Conservation (phyloP, 176 grass and related monocot genomes). For the Echinochloa phyllopogon region DNA sequence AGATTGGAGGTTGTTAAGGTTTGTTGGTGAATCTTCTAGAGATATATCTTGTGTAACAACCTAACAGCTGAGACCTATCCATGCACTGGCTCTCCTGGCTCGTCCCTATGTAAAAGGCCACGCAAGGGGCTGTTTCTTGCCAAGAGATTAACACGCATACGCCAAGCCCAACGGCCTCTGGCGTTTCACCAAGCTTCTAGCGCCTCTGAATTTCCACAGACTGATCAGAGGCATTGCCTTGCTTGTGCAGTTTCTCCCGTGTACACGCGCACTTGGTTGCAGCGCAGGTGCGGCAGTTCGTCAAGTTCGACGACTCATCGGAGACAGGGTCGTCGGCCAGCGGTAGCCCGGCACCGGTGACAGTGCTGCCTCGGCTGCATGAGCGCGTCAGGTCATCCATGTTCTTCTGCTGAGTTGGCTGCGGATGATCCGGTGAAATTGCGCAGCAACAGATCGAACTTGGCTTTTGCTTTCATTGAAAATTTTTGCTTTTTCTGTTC, state of each 20-base stretch:
- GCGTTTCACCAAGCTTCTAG: too few species aligned
- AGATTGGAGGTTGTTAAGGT: too few species aligned
- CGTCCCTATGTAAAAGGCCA: too few species aligned
- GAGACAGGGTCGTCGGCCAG: not conserved
- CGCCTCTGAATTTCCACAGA: too few species aligned
- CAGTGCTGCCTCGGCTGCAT: conserved; percentile 49
- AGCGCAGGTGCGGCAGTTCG: conserved; percentile 55
- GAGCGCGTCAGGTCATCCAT: conserved; percentile 39
- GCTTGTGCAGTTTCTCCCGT: conserved; percentile 59
- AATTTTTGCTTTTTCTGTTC: not conserved
- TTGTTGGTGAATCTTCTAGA: too few species aligned
- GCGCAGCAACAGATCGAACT: not conserved
- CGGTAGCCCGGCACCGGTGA: not conserved
- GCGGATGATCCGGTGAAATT: not conserved
- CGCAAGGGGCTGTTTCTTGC: too few species aligned
- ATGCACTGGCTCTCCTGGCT: too few species aligned
- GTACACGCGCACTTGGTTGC: conserved; percentile 61
- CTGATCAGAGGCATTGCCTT: not conserved
- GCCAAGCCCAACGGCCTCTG: too few species aligned
- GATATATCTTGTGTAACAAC: too few species aligned
- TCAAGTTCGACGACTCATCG: conserved; percentile 37
- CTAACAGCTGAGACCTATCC: too few species aligned
- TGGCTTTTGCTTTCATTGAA: too few species aligned
- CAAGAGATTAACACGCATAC: too few species aligned
- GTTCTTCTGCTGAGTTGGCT: conserved; percentile 61